Evolutionary conservation across 305 asterid species (phyloP), one percentile per base, ranked within the genome.

Genomic region (Coffea humblotiana): DNA sequence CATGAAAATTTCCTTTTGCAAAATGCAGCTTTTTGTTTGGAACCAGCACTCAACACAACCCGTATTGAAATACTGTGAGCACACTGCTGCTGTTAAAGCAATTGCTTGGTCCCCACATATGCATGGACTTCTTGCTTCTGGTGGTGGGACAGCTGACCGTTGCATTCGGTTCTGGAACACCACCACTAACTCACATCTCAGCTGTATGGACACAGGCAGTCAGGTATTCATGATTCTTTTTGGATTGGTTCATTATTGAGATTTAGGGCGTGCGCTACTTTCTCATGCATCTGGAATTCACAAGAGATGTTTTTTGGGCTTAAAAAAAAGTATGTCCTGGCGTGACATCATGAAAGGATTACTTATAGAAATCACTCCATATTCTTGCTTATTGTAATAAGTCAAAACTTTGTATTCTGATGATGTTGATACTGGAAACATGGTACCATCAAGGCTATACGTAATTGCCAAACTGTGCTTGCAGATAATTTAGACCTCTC

Each of bases 51-150:
- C 98, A 40, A 90, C 92, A 25, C 97, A 90, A 81, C 99, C 99
- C 6, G 93, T 92, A 68, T 83, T 92, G 54, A 96, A 91, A 86
- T 94, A 91, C 82, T 90, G 95, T 76, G 99, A 92, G 88, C 99
- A 96, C 86, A 94, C 96, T 77, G 99, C 98, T 66, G 99, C 98
- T 80, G 99, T 96, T 21, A 96, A 96, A 87, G 99, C 99, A 72
- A 96, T 94, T 84, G 96, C 99, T 37, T 96, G 99, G 99, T 96
- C 98, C 12, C 98, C 99, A 65, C 99, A 96, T 89, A 90, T 92
- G 78, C 95, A 96, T 75, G 99, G 98, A 21, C 97, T 94, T 78
- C 97, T 96, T 66, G 99, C 99, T 78, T 94, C 98, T 64, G 99
- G 98, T 12, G 99, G 99, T 67, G 99, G 98, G 60, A 96, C 99